Evolutionary conservation across 345 rosid species (phyloP).

Genomic region (Salix caprea): DNA sequence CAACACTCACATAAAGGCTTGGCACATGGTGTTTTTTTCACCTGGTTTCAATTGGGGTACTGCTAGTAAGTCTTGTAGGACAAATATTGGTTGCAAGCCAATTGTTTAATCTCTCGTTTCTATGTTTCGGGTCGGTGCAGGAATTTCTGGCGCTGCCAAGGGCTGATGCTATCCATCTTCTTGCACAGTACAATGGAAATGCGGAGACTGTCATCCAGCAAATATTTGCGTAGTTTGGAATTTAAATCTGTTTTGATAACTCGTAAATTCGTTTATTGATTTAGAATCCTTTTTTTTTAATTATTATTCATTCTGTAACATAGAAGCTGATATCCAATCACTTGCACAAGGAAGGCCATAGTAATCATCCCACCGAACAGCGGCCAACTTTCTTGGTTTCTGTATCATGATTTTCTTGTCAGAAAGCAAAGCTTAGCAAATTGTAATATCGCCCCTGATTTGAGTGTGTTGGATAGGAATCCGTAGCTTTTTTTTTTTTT

Average conservation of each 20-base stretch:
- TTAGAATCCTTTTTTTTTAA: constrained; percentile 1
- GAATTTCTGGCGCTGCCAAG: constrained; percentile 97
- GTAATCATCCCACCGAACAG: not conserved
- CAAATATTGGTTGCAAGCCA: not conserved
- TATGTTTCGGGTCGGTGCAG: constrained; percentile 35
- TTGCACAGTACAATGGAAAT: constrained; percentile 75
- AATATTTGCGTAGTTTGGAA: constrained; percentile 51
- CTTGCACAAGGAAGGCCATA: not conserved
- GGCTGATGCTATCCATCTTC: constrained; percentile 92
- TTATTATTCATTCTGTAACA: constrained; percentile 17
- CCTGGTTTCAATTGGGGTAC: not conserved
- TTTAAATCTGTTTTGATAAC: not conserved
- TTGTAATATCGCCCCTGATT: too few relatives aligned
- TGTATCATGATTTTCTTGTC: not conserved
- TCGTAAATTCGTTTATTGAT: constrained; percentile 19
- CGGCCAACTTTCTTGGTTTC: not conserved
- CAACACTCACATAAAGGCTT: not conserved
- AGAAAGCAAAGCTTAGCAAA: too few relatives aligned
- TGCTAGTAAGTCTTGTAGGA: not conserved
- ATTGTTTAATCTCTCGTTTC: not conserved
- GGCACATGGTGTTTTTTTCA: not conserved
- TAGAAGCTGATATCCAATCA: not conserved
- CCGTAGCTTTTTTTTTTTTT: too few relatives aligned
- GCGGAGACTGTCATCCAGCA: constrained; percentile 86
- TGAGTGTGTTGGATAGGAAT: too few relatives aligned